Base-by-base conservation (phyloP, 176 grass and related monocot species). In the Typha latifolia region DNA sequence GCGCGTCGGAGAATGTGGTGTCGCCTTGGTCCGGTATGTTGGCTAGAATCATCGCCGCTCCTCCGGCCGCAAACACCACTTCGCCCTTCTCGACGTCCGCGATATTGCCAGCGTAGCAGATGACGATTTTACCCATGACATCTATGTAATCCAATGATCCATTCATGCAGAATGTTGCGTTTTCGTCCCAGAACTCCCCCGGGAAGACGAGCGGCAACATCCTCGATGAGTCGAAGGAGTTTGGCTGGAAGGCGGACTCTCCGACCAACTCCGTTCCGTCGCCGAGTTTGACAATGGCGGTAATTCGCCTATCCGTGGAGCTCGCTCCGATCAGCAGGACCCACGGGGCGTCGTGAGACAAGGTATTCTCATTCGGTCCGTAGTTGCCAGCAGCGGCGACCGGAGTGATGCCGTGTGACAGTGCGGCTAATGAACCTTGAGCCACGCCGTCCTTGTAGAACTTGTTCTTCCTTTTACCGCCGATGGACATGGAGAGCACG, bases 1-100 rank as follows among this genome's bases (percentile, higher is more conserved):
- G 78, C n/a, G 79, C 74, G 50, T 83, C 77, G 0, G 82, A 1
- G 0, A 67, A 27, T 24, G 74, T 80, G 51, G 76, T 86, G 77
- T 80, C 80, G 0, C 82, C 67, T 12, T 0, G 3, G 1, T 4
- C 0, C 12, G 1, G 8, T 2, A 2, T 0, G 14, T 69, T 69
- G 14, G 15, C 9, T 2, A 69, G 23, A 6, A 69, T 11, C 49
- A 69, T 69, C 2, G 67, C 67, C 22, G 49, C 67, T 24, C 67
- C 67, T 51, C 67, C 67, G 2, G 67, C 67, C 0, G 11, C 24
- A 11, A 12, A 18, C 19, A 69, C 67, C 23, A 69, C 49, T 23
- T 55, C 8, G 49, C 67, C 49, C 49, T 56, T 69, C 15, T 51
- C 13, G 24, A 69, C 12, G 22, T n/a, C 23, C 2, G 23, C 15